Conservation (phyloP, 2,329 filamentous ascomycete species). For the Cucurbitaria berberidis region DNA sequence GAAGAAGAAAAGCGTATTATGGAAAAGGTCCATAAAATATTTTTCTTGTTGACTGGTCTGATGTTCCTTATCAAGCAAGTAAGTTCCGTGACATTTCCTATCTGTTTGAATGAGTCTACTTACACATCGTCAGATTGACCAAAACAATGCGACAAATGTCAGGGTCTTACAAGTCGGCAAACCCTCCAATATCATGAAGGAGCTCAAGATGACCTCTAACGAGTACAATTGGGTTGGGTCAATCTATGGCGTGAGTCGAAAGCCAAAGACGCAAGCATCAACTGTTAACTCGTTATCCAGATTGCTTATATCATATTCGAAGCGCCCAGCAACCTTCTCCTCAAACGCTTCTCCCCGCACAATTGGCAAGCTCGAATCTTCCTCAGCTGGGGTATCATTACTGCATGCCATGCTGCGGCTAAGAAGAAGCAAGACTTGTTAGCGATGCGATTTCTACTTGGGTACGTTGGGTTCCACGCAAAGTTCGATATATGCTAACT, state of each 20-base stretch:
- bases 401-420: conserved; percentile 39
- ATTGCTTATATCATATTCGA: conserved; percentile 34
- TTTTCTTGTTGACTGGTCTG: conserved; percentile 28
- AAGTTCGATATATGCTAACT: neutral
- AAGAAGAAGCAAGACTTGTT: conserved; percentile 32
- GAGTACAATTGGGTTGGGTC: conserved; percentile 35
- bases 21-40: conserved; percentile 29
- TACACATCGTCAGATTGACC: conserved; percentile 22
- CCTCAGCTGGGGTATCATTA: conserved; percentile 32
- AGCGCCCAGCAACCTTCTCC: conserved; percentile 45
- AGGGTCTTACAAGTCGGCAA: conserved; percentile 30
- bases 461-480: conserved; percentile 3
- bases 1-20: conserved; percentile 32
- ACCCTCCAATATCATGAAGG: conserved; percentile 24
- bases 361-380: conserved; percentile 46
- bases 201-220: conserved; percentile 28
- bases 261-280: neutral
- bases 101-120: neutral
- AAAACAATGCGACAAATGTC: conserved; percentile 30
- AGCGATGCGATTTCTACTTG: conserved; percentile 30
- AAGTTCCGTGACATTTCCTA: neutral
- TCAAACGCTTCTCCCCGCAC: conserved; percentile 46
- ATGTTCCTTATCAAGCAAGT: conserved; percentile 35
- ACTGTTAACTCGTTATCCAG: conserved; percentile 1
- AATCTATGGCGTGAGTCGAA: conserved; percentile 21